Conservation (phyloP, 495 filamentous ascomycete genomes). For the Annulohypoxylon maeteangense region DNA sequence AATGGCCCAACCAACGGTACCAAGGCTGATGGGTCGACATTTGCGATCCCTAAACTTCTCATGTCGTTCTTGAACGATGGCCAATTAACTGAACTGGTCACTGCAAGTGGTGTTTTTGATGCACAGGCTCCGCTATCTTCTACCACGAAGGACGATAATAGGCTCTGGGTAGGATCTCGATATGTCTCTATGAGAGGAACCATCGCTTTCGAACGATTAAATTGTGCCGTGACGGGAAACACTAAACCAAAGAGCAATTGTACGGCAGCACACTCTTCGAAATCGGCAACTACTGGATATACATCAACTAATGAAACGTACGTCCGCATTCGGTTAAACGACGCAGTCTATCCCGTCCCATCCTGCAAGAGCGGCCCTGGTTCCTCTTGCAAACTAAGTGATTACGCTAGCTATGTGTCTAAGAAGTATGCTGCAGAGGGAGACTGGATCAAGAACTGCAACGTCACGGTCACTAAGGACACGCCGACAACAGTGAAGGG, state of each 20-base stretch:
- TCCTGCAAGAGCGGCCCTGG: constrained; percentile 60
- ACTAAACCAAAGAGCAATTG: neutral
- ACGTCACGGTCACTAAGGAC: constrained; percentile 49
- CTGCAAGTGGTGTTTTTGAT: constrained; percentile 65
- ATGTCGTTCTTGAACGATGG: constrained; percentile 68
- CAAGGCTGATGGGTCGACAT: constrained; percentile 50
- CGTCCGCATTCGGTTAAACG: constrained; percentile 63
- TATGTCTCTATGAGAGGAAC: constrained; percentile 68
- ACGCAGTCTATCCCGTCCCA: constrained; percentile 63
- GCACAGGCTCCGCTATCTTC: constrained; percentile 54
- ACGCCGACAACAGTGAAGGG: constrained; percentile 52
- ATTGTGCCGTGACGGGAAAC: constrained; percentile 45
- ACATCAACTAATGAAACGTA: constrained; percentile 41
- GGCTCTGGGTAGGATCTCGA: constrained; percentile 56
- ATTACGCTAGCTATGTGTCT: constrained; percentile 58
- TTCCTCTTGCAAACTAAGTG: constrained; percentile 54
- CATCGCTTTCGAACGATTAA: constrained; percentile 63
- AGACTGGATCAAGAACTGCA: constrained; percentile 57
- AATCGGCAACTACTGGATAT: neutral
- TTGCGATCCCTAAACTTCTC: constrained; percentile 59
- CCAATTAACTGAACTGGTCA: constrained; percentile 66
- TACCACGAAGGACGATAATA: constrained; percentile 49
- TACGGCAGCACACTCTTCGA: neutral
- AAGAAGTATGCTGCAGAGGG: constrained; percentile 56
- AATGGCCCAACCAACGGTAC: constrained; percentile 58